These are phyloP conservation scores for Chlamydomonas sp. DNA, from an alignment of 139 green algal species.

Conservation along the genomic window DNA sequence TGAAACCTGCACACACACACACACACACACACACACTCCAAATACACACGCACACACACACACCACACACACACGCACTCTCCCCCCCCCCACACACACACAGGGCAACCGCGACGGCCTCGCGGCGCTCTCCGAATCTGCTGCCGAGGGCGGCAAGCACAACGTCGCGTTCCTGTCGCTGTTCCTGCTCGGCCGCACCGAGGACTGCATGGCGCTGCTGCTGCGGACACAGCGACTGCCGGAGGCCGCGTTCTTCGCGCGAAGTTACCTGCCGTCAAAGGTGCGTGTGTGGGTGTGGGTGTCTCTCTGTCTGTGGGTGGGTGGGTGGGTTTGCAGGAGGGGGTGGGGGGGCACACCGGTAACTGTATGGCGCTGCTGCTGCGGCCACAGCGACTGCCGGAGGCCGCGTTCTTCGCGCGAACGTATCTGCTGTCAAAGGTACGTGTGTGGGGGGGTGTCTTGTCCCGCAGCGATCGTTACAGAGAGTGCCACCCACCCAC, in stretches of 20 bases:
- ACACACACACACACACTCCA: not conserved
- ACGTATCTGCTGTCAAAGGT: constrained; percentile 72
- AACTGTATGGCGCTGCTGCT: constrained; percentile 74
- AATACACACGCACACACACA: not conserved
- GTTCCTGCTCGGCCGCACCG: constrained; percentile 74
- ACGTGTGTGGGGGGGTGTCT: constrained; percentile 27
- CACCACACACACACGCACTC: not conserved
- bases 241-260: constrained; percentile 92
- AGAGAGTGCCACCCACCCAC: no score
- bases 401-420: constrained; percentile 93
- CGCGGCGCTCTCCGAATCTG: constrained; percentile 28
- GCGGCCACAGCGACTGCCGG: constrained; percentile 64
- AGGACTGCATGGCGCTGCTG: constrained; percentile 78
- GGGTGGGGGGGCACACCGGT: constrained; percentile 45
- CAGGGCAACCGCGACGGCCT: constrained; percentile 42
- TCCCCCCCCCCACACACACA: not conserved
- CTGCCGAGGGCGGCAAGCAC: constrained; percentile 51
- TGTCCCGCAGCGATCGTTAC: not conserved
- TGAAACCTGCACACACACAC: no score
- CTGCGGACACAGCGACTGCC: constrained; percentile 60
- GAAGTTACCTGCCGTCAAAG: constrained; percentile 73
- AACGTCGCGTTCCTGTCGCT: constrained; percentile 86
- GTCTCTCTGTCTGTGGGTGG: not conserved
- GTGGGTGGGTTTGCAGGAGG: not conserved
- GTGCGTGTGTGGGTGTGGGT: constrained; percentile 34